A percentile compares a stretch with the other conserved stretches of the same genome.
Conservation (phyloP, 306 rosid species). For the Delonix regia region DNA sequence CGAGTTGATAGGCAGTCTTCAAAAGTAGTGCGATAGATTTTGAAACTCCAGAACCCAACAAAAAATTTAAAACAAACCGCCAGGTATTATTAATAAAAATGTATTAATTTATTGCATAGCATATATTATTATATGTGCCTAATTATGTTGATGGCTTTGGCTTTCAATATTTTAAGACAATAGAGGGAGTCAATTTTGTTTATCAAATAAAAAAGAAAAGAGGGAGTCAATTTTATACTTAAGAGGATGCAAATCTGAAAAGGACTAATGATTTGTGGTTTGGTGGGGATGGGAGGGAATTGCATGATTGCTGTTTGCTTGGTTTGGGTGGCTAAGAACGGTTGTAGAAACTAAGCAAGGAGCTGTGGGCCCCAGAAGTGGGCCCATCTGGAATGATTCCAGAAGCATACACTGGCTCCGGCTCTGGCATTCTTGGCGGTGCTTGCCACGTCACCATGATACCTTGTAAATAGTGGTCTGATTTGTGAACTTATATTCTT, state of each 20-base stretch:
- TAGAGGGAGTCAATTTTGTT: neutral
- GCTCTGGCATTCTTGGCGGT: neutral
- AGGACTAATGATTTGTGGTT: conserved; percentile 39
- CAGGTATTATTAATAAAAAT: too few relatives aligned
- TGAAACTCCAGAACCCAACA: too few relatives aligned
- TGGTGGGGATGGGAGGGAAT: conserved; percentile 31
- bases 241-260: neutral
- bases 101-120: neutral
- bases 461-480: conserved; percentile 31
- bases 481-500: too few relatives aligned
- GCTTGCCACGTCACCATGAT: conserved; percentile 31
- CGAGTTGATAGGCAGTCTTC: too few relatives aligned
- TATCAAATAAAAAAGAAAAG: too few relatives aligned
- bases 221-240: neutral
- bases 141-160: neutral
- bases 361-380: conserved; percentile 9
- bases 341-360: conserved; percentile 10
- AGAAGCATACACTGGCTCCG: conserved; percentile 14
- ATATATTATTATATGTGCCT: too few relatives aligned
- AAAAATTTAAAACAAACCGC: too few relatives aligned
- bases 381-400: neutral
- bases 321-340: conserved; percentile 23
- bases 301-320: conserved; percentile 25
- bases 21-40: too few relatives aligned
- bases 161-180: too few relatives aligned